A percentile compares a stretch with the other conserved stretches of the same genome.
Conservation (phyloP, 805 yeast genomes). For the Nakazawaea wyomingensis region DNA sequence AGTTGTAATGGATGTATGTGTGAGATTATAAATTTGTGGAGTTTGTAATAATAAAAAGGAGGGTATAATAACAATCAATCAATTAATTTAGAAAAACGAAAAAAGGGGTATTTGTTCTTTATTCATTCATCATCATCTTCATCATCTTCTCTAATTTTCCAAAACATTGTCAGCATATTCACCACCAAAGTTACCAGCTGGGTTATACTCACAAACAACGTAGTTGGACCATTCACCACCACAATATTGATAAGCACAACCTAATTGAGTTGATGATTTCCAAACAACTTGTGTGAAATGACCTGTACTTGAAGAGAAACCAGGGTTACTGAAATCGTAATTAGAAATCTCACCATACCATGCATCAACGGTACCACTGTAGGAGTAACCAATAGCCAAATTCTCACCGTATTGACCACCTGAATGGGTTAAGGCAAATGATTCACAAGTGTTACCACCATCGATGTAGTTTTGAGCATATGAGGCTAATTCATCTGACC, state of each 20-base stretch:
- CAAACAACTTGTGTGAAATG: slow-evolving; percentile 83
- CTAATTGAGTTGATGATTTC: slow-evolving; percentile 55
- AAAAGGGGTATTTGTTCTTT: too few species aligned
- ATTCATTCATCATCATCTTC: too few species aligned
- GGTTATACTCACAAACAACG: slow-evolving; percentile 67
- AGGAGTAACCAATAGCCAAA: slow-evolving; percentile 66
- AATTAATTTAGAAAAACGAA: too few species aligned
- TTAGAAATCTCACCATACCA: slow-evolving; percentile 66
- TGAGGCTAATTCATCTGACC: slow-evolving; percentile 49
- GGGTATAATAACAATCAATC: too few species aligned
- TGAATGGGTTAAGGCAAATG: slow-evolving; percentile 48
- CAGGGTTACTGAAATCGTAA: slow-evolving; percentile 49
- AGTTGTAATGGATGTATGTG: too few species aligned
- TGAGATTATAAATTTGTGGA: too few species aligned
- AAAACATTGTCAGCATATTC: slow-evolving; percentile 32
- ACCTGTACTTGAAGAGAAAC: slow-evolving; percentile 48
- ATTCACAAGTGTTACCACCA: slow-evolving; percentile 49
- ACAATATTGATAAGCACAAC: slow-evolving; percentile 71
- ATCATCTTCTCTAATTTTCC: too few species aligned
- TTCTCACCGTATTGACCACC: slow-evolving; percentile 72
- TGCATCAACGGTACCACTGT: slow-evolving; percentile 57
- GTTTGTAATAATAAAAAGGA: too few species aligned
- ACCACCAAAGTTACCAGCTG: slow-evolving; percentile 68
- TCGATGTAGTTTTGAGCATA: slow-evolving; percentile 57
- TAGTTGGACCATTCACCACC: slow-evolving; percentile 40